A percentile compares a stretch with the other conserved stretches of the same genome.
These are phyloP conservation scores for Pseudonectria foliicola DNA, from an alignment of 2,329 filamentous ascomycete genomes.

Conservation along the genomic window DNA sequence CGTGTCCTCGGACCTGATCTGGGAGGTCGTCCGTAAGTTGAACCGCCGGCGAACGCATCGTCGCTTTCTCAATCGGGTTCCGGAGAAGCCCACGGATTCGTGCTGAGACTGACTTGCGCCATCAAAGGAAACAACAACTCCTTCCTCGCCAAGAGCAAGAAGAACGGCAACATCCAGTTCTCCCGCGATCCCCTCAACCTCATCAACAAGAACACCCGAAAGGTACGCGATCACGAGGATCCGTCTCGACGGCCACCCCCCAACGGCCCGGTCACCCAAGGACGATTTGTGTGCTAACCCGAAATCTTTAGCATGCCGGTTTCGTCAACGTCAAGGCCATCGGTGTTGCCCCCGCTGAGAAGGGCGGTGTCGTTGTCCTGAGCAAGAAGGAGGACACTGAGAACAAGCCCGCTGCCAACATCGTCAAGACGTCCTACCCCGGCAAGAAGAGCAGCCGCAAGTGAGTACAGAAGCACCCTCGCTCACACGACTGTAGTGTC, in stretches of 20 bases:
- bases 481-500: background rate
- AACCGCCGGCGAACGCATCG: background rate
- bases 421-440: constrained; percentile 61
- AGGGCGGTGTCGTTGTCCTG: constrained; percentile 72
- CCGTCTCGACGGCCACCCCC: background rate
- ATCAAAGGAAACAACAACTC: constrained; percentile 74
- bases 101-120: constrained; percentile 19
- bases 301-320: constrained; percentile 64
- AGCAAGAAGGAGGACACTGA: constrained; percentile 73
- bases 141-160: constrained; percentile 85
- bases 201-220: constrained; percentile 83
- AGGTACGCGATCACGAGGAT: constrained; percentile 48
- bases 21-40: constrained; percentile 87
- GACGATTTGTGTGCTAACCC: constrained; percentile 28
- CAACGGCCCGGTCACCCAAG: too few relatives aligned
- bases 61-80: background rate
- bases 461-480: constrained; percentile 23
- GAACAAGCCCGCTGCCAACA: constrained; percentile 65
- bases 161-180: constrained; percentile 75
- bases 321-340: constrained; percentile 93
- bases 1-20: constrained; percentile 86
- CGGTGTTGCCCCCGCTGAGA: constrained; percentile 66
- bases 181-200: constrained; percentile 93
- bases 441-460: constrained; percentile 71
- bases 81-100: constrained; percentile 2